Base-by-base conservation (phyloP, 441 rosid species). In the Gossypium lobatum region DNA sequence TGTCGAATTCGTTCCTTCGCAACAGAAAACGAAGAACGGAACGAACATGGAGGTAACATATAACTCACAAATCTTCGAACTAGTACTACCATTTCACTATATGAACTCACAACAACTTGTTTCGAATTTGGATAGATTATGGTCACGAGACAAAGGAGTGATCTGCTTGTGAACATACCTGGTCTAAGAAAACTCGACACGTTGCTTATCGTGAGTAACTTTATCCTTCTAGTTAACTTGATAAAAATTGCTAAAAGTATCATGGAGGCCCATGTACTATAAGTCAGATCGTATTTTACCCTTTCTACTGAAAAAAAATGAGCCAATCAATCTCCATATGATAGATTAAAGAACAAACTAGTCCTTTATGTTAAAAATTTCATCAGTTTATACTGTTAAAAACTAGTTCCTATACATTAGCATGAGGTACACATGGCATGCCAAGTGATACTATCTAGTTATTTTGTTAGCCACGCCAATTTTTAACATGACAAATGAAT, bases 1-100 rank as follows among this genome's bases (percentile, higher is more conserved):
- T 23, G 88, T 89, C 2, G 91, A 89, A 71, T 85, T 89, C 70
- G 82, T 83, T 76, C 93, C 93, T 67, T 87, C 89, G 17, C 78
- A 75, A n/a, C 91, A 87, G 84, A 85, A 17, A 72, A 76, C 78
- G 70, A 85, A 31, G 70, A 88, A 89, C 64, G 94, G 88, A 73
- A 77, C 75, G 42, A 73, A 77, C 74, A 79, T 83, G 72, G 87
- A 84, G 83, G 87, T 81, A 71, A 1, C 59, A 4, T 6, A 16
- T 55, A 14, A 2, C 2, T 13, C 17, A 39, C 17, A 18, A 42
- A 4, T 64, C 28, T 18, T 39, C 25, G 4, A 63, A 63, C 42
- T 17, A 42, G 3, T 34, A 37, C 26, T 50, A 34, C 18, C 13
- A 14, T 63, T 53, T 17, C 26, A 48, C 61, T 1, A 53, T 21